Evolutionary conservation across 352 stramenopile genomes (phyloP), one percentile per base, ranked within the genome.

Genomic region (Globisporangium lucens): DNA sequence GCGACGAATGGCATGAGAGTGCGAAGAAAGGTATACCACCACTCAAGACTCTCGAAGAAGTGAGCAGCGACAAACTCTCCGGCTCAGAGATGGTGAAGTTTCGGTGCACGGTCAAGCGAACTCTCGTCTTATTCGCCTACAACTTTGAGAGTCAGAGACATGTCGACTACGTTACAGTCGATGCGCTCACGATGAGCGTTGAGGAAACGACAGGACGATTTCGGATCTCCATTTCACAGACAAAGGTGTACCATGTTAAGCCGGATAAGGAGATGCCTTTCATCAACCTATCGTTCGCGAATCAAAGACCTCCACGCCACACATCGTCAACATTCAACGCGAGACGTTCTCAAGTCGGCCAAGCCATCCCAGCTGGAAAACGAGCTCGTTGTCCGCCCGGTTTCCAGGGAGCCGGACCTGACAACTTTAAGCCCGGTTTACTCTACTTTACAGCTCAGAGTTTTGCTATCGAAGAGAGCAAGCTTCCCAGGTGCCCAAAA

Each of bases 381-480:
- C 52, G 30, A 30, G 9, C 38, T n/a, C 52, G n/a, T 22, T 35
- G 20, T 4, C 24, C 27, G n/a, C 20, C 27, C 8, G 27, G 13
- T 17, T 55, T 29, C 17, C 35, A 41, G 24, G 36, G 56, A 51
- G 20, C 3, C 17, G 38, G 36, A 49, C 24, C 27, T 30, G 30
- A 49, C 17, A 68, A 38, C 24, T 38, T n/a, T 36, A 63, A 70
- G 35, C 27, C 61, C 22, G 55, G 61, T 35, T 15, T 46, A 3
- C 64, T 65, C 2, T 91, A 89, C 64, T 88, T 93, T 52, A 75
- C 67, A 10, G 74, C 80, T 4, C 73, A 80, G 43, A 73, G 66
- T 7, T 93, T 93, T 63, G 79, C 82, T 4, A 56, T 95, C 13
- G 87, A 95, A 74, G 85, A 93, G 56, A 90, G 74, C 35, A 78